Evolutionary conservation across 2,329 filamentous ascomycete genomes (phyloP).

Genomic region (Trichoderma koningiopsis): DNA sequence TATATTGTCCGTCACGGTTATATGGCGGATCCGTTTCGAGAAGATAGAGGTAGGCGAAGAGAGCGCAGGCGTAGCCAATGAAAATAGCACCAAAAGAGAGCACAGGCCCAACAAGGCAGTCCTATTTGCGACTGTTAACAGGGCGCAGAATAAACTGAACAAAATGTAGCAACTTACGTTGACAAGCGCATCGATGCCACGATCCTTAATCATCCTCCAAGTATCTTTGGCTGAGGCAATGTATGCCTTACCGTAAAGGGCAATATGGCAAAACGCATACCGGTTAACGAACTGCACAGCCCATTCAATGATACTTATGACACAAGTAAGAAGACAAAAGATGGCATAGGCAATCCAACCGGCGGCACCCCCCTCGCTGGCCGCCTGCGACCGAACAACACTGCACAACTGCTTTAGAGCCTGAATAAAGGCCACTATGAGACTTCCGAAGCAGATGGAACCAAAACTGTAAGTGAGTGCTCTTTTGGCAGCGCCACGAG

Average conservation of each 20-base stretch:
- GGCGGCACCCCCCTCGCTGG: slow-evolving; percentile 70
- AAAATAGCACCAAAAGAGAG: slow-evolving; percentile 79
- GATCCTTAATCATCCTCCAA: slow-evolving; percentile 88
- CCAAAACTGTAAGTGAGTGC: slow-evolving; percentile 90
- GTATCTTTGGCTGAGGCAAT: slow-evolving; percentile 85
- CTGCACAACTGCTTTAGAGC: slow-evolving; percentile 80
- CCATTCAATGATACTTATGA: slow-evolving; percentile 81
- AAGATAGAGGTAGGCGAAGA: slow-evolving; percentile 86
- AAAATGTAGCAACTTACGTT: slow-evolving; percentile 52
- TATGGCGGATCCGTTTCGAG: slow-evolving; percentile 78
- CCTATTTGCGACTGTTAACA: slow-evolving; percentile 42
- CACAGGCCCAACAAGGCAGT: slow-evolving; percentile 77
- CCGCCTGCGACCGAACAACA: slow-evolving; percentile 65
- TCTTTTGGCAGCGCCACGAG: slow-evolving; percentile 78
- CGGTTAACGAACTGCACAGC: slow-evolving; percentile 85
- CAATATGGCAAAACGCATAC: slow-evolving; percentile 91
- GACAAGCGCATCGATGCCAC: slow-evolving; percentile 85
- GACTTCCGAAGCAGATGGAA: slow-evolving; percentile 81
- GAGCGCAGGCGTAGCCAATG: slow-evolving; percentile 77
- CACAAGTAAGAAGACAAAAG: slow-evolving; percentile 75
- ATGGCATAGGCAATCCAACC: slow-evolving; percentile 67
- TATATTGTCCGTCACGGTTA: slow-evolving; percentile 69
- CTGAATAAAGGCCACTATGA: slow-evolving; percentile 86
- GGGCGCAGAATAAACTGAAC: too few species aligned
- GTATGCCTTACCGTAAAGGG: slow-evolving; percentile 88